These are phyloP conservation scores for Rutstroemia sydowiana DNA, from an alignment of 2,329 filamentous ascomycete genomes.

Conservation along the genomic window DNA sequence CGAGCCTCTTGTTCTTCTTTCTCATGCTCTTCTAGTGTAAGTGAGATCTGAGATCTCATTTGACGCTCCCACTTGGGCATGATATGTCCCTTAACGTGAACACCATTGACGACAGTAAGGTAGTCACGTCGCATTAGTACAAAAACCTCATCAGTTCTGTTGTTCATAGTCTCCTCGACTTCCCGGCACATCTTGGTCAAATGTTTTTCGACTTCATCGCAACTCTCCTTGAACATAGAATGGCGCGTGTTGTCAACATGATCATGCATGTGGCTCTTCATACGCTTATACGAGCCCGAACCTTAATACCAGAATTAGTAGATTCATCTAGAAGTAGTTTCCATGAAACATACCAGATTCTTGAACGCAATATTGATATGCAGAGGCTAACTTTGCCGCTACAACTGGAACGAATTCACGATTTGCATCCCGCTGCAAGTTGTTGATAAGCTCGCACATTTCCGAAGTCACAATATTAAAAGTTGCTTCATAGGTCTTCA, in stretches of 20 bases:
- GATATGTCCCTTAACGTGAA: constrained; percentile 18
- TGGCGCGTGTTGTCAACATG: constrained; percentile 36
- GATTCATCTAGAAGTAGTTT: not conserved
- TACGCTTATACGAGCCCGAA: constrained; percentile 40
- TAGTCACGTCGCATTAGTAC: constrained; percentile 29
- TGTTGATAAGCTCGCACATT: constrained; percentile 34
- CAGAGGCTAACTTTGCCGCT: constrained; percentile 35
- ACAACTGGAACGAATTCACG: constrained; percentile 46
- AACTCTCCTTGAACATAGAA: constrained; percentile 44
- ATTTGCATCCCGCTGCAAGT: constrained; percentile 44
- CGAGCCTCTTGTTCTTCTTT: not conserved
- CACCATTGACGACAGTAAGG: constrained; percentile 24
- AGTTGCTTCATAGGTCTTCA: constrained; percentile 35
- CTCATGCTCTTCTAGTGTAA: not conserved
- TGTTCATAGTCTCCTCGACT: constrained; percentile 23
- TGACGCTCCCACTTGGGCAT: constrained; percentile 22
- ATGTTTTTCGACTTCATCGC: constrained; percentile 33
- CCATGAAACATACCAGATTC: constrained; percentile 34
- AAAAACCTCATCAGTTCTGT: constrained; percentile 28
- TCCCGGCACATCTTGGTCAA: constrained; percentile 33
- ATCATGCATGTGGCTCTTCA: constrained; percentile 42
- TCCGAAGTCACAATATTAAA: constrained; percentile 32
- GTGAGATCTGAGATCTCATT: constrained; percentile 10
- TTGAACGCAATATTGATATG: constrained; percentile 38
- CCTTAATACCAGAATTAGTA: constrained; percentile 23